Evolutionary conservation across 345 rosid genomes (phyloP), one percentile per base, ranked within the genome.

Genomic region (Populus tremula): DNA sequence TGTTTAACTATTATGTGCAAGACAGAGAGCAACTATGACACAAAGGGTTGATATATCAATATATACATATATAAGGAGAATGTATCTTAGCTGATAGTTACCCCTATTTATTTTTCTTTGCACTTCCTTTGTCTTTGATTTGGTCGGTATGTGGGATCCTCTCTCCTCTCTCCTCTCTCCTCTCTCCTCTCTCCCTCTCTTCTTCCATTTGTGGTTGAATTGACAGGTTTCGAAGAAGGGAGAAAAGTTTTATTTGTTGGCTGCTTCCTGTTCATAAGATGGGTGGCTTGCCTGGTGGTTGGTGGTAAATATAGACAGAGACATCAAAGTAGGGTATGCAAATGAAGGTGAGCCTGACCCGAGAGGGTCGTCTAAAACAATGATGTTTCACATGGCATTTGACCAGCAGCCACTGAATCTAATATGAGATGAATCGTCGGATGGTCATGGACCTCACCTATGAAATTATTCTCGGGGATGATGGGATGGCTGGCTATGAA

Each of bases 21-120:
- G 79, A 72, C 78, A 49, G 70, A 77, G 71, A 85, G 84, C 81
- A 80, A 82, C 67, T 67, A 29, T 70, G 62, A 72, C 49, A 25
- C 73, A 62, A 79, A 70, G 81, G 72, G 76, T 83, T 77, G 54
- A 79, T 79, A 2, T 41, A 41, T 41, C 13, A 41, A 41, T 41
- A 41, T 41, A 41, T 41, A 75, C n/a, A 76, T 77, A 66, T 77
- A 79, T 86, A 71, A 77, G 77, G 80, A 69, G 70, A 78, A 73
- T 85, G 84, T 80, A 80, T 76, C 76, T 80, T 14, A 38, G 76
- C 67, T 16, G 12, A 17, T 39, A n/a, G 36, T 59, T 21, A 14
- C 14, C 43, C 49, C n/a, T 53, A 53, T 53, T 5, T 53, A 53
- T 17, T 29, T 25, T 13, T 27, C 18, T 25, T 27, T 49, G 23